A percentile compares a stretch with the other conserved stretches of the same genome.
Evolutionary conservation across 2,329 filamentous ascomycete genomes (phyloP).

Genomic region (Mariannaea elegans): DNA sequence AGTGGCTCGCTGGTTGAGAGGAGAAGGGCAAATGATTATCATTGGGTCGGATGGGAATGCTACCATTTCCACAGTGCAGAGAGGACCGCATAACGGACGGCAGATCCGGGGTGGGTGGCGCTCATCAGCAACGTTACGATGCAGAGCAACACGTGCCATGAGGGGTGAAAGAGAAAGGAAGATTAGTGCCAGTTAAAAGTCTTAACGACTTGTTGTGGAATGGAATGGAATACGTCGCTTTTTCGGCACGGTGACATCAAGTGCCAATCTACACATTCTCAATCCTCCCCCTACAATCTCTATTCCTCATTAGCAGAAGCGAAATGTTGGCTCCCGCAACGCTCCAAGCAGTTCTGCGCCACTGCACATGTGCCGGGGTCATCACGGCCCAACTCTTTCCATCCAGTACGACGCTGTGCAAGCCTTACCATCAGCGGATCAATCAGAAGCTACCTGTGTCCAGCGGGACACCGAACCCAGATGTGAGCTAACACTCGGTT

Average conservation of each 20-base stretch:
- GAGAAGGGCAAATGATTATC: neutral
- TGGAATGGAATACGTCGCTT: neutral
- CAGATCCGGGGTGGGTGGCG: neutral
- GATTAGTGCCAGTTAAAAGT: neutral
- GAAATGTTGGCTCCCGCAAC: neutral
- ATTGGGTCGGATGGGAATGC: neutral
- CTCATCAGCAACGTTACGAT: neutral
- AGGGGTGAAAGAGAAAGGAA: neutral
- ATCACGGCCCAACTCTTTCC: neutral
- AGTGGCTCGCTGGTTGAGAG: neutral
- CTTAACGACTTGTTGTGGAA: neutral
- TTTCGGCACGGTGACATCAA: neutral
- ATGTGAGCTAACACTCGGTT: neutral
- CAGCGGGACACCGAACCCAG: too few relatives aligned
- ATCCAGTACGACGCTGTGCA: neutral
- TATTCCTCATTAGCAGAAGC: neutral
- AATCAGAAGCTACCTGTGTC: too few relatives aligned
- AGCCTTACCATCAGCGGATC: neutral
- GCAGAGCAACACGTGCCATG: neutral
- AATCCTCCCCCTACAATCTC: too few relatives aligned
- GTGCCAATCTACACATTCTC: neutral
- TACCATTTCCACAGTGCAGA: neutral
- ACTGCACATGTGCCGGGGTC: neutral
- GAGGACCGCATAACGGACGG: neutral
- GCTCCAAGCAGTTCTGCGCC: neutral